phyloP scores from a whole-genome alignment of 2,329 filamentous ascomycete genomes.

The Scytalidium lignicola region DNA sequence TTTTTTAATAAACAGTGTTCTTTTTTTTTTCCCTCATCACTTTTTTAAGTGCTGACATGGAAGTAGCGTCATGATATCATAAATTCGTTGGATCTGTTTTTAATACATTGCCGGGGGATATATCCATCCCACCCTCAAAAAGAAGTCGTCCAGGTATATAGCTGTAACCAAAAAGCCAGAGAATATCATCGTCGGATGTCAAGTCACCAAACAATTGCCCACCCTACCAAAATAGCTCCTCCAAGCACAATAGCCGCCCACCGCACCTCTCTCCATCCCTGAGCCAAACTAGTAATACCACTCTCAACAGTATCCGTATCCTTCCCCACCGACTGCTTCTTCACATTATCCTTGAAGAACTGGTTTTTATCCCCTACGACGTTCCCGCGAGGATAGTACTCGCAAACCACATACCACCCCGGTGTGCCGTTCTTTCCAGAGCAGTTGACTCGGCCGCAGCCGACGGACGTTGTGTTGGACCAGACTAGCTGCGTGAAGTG shows the following conservation, averaged over 20 bases:
- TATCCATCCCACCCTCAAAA: too few species aligned
- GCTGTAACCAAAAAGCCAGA: not conserved
- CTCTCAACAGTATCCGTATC: slow-evolving; percentile 20
- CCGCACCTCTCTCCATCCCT: slow-evolving; percentile 1
- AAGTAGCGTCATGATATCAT: too few species aligned
- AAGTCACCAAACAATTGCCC: slow-evolving; percentile 1
- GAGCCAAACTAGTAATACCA: slow-evolving; percentile 9
- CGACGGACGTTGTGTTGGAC: slow-evolving; percentile 55
- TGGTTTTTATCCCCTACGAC: slow-evolving; percentile 46
- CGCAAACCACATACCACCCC: slow-evolving; percentile 65
- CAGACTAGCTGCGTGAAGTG: slow-evolving; percentile 73
- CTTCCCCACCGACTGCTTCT: slow-evolving; percentile 15
- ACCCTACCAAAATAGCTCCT: not conserved
- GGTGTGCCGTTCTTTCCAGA: slow-evolving; percentile 33
- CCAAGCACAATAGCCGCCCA: slow-evolving; percentile 4
- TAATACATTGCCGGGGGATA: too few species aligned
- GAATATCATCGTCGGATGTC: not conserved
- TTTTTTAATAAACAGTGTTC: too few species aligned
- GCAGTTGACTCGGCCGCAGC: slow-evolving; percentile 44
- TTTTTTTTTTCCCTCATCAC: too few species aligned
- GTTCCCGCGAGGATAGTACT: slow-evolving; percentile 66
- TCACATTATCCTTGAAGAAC: slow-evolving; percentile 35
- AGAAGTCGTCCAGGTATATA: too few species aligned
- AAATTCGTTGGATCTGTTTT: too few species aligned
- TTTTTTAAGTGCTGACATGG: too few species aligned